A percentile compares a stretch with the other conserved stretches of the same genome.
Evolutionary conservation across 257 asterid species (phyloP).

Genomic region (Plantago major): DNA sequence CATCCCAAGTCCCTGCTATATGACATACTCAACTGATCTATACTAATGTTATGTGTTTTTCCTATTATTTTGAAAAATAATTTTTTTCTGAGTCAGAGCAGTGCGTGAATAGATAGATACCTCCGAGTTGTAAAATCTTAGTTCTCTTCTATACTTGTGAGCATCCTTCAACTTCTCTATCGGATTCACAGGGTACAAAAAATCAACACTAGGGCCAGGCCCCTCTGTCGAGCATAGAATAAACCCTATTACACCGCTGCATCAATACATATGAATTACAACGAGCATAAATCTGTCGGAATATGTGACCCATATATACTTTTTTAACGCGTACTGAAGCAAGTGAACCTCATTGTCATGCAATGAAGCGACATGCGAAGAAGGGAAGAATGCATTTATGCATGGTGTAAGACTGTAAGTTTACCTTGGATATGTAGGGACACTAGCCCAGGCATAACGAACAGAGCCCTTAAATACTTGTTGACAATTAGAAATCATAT

Average conservation of each 20-base stretch:
- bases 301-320: neutral
- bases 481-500: slow-evolving; percentile 69
- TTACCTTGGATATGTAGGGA: slow-evolving; percentile 96
- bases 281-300: neutral
- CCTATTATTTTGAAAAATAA: too few relatives aligned
- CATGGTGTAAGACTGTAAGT: too few relatives aligned
- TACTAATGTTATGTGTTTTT: too few relatives aligned
- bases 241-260: slow-evolving; percentile 87
- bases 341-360: too few relatives aligned
- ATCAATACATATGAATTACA: neutral
- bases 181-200: slow-evolving; percentile 78
- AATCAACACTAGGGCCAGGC: slow-evolving; percentile 54
- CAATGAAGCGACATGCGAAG: too few relatives aligned
- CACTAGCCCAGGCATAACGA: slow-evolving; percentile 87
- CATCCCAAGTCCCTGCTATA: too few relatives aligned
- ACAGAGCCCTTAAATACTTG: slow-evolving; percentile 82
- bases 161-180: slow-evolving; percentile 80
- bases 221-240: slow-evolving; percentile 79
- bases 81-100: too few relatives aligned
- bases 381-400: too few relatives aligned
- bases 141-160: slow-evolving; percentile 51
- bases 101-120: slow-evolving; percentile 27
- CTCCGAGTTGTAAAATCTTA: slow-evolving; percentile 82
- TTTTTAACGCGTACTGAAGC: neutral
- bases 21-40: too few relatives aligned